Percentiles rank a stretch among this genome's conserved stretches.
These are phyloP conservation scores for Nowakowskiella sp. DNA, from an alignment of 192 early-diverging fungal species.

Conservation along the genomic window DNA sequence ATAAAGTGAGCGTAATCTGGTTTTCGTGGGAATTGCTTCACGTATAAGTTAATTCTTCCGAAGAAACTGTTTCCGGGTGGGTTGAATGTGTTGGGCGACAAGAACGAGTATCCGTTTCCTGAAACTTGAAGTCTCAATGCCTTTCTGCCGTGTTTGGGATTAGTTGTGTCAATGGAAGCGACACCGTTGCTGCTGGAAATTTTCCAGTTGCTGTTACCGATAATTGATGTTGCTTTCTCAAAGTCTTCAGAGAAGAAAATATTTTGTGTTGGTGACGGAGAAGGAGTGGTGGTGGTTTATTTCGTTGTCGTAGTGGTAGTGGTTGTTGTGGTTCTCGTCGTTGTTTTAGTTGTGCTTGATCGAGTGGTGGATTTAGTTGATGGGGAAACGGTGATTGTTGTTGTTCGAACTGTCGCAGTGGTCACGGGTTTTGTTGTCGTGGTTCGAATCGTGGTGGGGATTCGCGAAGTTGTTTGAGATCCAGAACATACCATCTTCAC, in stretches of 20 bases:
- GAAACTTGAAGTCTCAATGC: conserved; percentile 6
- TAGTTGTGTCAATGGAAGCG: conserved; percentile 18
- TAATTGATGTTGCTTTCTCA: not conserved
- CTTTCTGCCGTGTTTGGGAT: conserved; percentile 12
- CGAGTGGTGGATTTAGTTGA: too few species aligned
- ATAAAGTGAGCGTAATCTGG: conserved; percentile 19
- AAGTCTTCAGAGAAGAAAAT: conserved; percentile 11
- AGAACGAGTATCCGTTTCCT: conserved; percentile 8
- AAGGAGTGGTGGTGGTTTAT: too few species aligned
- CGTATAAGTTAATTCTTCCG: not conserved
- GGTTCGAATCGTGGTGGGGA: too few species aligned
- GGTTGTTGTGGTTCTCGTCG: too few species aligned
- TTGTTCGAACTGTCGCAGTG: too few species aligned
- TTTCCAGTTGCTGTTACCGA: conserved; percentile 6
- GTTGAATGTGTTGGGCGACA: conserved; percentile 12
- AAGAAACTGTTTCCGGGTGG: not conserved
- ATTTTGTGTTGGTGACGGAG: too few species aligned
- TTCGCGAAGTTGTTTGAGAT: too few species aligned
- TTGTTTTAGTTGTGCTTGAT: too few species aligned
- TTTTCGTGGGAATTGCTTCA: conserved; percentile 13
- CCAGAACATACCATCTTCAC: too few species aligned
- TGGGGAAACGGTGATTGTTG: too few species aligned
- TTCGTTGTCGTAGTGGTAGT: too few species aligned
- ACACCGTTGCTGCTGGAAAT: not conserved
- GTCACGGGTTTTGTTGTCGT: too few species aligned